Percentiles rank a stretch among this genome's conserved stretches.
These are phyloP conservation scores for Chrysosporium queenslandicum DNA, from an alignment of 2,329 filamentous ascomycete genomes.

Conservation along the genomic window DNA sequence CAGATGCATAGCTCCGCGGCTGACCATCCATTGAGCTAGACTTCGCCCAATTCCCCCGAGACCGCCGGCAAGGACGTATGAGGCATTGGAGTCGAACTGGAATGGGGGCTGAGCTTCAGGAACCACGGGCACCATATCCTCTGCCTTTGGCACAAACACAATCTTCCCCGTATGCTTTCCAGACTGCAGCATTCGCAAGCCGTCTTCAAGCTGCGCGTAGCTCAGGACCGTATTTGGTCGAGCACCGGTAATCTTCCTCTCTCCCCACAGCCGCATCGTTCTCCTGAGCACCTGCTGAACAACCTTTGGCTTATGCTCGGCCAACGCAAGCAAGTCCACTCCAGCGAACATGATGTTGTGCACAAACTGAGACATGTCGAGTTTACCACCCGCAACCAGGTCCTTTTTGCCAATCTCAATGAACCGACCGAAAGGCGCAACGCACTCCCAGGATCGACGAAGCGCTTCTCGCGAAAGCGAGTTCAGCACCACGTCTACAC, in stretches of 20 bases:
- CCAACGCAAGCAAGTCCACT: constrained; percentile 10
- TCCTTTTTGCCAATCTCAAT: constrained; percentile 18
- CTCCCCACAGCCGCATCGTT: constrained; percentile 2
- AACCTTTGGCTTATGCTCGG: constrained; percentile 7
- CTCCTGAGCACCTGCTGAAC: background rate
- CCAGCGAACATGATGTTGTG: constrained; percentile 11
- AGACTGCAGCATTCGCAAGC: constrained; percentile 15
- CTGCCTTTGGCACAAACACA: constrained; percentile 5
- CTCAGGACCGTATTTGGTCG: constrained; percentile 6
- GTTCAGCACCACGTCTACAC: constrained; percentile 18
- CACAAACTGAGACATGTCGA: constrained; percentile 12
- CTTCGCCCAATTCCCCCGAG: constrained; percentile 22
- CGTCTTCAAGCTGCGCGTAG: constrained; percentile 10
- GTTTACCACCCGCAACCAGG: constrained; percentile 2
- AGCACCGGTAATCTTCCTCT: constrained; percentile 8
- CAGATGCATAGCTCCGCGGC: constrained; percentile 23
- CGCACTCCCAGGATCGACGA: constrained; percentile 12
- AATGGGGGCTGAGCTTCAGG: background rate
- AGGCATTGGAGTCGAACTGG: constrained; percentile 12
- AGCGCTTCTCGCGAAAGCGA: constrained; percentile 16
- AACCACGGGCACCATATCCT: constrained; percentile 2
- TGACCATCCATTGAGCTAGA: constrained; percentile 21
- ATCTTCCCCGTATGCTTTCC: constrained; percentile 15
- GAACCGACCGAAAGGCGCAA: constrained; percentile 16
- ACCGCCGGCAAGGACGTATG: constrained; percentile 20